phyloP scores from a whole-genome alignment of 2,329 filamentous ascomycete genomes.

The Fonsecaea monophora region DNA sequence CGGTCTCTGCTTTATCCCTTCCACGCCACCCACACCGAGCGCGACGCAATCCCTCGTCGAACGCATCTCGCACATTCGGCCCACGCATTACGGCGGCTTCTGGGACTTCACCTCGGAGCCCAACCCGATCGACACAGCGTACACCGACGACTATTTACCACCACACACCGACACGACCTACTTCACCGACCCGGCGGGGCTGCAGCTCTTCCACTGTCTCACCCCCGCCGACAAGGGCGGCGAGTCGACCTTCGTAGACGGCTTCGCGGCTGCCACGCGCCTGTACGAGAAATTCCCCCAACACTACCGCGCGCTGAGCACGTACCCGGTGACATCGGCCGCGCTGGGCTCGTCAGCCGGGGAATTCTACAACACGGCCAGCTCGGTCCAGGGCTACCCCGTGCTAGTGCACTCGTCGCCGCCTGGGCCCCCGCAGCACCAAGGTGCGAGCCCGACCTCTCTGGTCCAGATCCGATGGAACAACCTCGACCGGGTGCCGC shows the following conservation, averaged over 20 bases:
- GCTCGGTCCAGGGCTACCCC: constrained; percentile 61
- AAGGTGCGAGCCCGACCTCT: constrained; percentile 42
- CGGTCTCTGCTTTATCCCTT: constrained; percentile 37
- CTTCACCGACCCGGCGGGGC: constrained; percentile 87
- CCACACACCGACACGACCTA: constrained; percentile 96
- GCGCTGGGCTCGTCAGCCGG: constrained; percentile 79
- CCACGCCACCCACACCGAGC: constrained; percentile 56
- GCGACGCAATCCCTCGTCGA: constrained; percentile 77
- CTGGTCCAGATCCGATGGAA: constrained; percentile 85
- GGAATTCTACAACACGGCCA: constrained; percentile 69
- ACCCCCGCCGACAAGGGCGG: constrained; percentile 58
- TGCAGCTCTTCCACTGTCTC: constrained; percentile 81
- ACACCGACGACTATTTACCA: constrained; percentile 81
- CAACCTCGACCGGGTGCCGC: constrained; percentile 79
- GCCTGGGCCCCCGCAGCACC: constrained; percentile 3
- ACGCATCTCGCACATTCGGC: constrained; percentile 82
- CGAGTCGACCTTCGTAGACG: constrained; percentile 82
- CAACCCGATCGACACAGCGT: constrained; percentile 86
- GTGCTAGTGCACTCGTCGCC: constrained; percentile 68
- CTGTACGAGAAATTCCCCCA: constrained; percentile 62
- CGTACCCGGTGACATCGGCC: constrained; percentile 72
- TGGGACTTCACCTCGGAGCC: constrained; percentile 91
- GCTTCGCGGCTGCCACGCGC: constrained; percentile 73
- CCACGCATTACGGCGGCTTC: constrained; percentile 89
- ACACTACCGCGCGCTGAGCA: constrained; percentile 65